Evolutionary conservation across 2,329 filamentous ascomycete species (phyloP).

Genomic region (Plectosphaerella plurivora): DNA sequence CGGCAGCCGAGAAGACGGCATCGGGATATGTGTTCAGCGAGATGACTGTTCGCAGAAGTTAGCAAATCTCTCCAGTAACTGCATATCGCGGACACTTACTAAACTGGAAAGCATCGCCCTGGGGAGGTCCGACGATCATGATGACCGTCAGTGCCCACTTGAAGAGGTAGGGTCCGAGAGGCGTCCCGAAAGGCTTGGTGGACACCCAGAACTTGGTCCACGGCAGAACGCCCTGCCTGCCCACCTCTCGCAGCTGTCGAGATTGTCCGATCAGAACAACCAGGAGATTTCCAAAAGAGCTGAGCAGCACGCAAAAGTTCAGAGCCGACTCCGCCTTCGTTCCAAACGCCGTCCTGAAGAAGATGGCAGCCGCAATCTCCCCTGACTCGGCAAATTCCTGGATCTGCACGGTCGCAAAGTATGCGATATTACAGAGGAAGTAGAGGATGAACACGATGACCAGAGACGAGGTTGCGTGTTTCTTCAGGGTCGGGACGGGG

Average conservation of each 20-base stretch:
- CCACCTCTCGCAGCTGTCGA: constrained; percentile 54
- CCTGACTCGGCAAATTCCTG: constrained; percentile 43
- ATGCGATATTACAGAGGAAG: constrained; percentile 54
- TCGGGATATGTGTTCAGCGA: constrained; percentile 54
- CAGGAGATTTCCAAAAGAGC: constrained; percentile 54
- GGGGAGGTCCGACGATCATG: constrained; percentile 56
- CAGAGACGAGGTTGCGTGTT: constrained; percentile 42
- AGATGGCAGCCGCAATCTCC: constrained; percentile 49
- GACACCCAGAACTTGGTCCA: constrained; percentile 57
- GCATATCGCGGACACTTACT: constrained; percentile 22
- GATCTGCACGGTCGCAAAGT: constrained; percentile 52
- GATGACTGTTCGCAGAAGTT: constrained; percentile 40
- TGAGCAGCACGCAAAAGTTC: constrained; percentile 52
- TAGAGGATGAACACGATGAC: constrained; percentile 48
- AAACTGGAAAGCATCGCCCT: constrained; percentile 62
- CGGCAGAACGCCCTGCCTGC: constrained; percentile 56
- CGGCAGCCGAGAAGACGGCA: constrained; percentile 51
- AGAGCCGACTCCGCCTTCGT: constrained; percentile 42
- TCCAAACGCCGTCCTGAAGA: constrained; percentile 56
- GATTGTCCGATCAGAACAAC: constrained; percentile 50
- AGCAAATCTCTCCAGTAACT: not conserved
- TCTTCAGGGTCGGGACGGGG: constrained; percentile 49
- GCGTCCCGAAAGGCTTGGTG: constrained; percentile 58
- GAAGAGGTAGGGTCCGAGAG: constrained; percentile 51
- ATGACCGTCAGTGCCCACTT: constrained; percentile 53